Conservation (phyloP, 2,329 filamentous ascomycete species). For the Lasiodiplodia hormozganensis region DNA sequence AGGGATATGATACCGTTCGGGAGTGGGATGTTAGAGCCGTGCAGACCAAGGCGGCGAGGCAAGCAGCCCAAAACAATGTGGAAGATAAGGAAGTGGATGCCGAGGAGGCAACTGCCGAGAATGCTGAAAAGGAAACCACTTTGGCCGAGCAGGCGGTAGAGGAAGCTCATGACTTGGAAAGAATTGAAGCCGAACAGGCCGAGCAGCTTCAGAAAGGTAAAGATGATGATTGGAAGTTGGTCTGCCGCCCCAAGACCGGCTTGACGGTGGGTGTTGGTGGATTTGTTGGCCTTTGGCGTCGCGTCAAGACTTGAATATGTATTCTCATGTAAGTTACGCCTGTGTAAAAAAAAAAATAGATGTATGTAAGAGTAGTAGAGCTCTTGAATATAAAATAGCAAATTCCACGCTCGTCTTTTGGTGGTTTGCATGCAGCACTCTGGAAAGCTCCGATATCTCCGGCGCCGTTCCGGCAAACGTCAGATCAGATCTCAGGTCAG, state of each 20-base stretch:
- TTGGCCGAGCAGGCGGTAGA: constrained; percentile 32
- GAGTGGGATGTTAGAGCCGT: constrained; percentile 67
- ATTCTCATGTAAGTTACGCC: not conserved
- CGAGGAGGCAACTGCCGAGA: constrained; percentile 30
- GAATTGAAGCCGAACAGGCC: constrained; percentile 32
- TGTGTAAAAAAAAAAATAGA: not conserved
- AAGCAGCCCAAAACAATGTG: constrained; percentile 32
- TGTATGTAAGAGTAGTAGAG: not conserved
- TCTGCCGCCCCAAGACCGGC: constrained; percentile 42
- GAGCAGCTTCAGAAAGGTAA: constrained; percentile 24
- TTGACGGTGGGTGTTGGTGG: constrained; percentile 43
- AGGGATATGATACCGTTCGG: constrained; percentile 60
- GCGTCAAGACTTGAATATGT: constrained; percentile 36
- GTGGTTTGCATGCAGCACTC: not conserved
- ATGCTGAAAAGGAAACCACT: not conserved
- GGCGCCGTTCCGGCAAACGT: constrained; percentile 10
- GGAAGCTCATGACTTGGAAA: constrained; percentile 40
- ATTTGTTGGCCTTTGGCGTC: constrained; percentile 46
- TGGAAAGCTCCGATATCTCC: constrained; percentile 21
- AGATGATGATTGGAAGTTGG: constrained; percentile 44
- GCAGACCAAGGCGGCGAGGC: constrained; percentile 32
- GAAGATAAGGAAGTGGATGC: constrained; percentile 30
- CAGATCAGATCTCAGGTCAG: constrained; percentile 20
- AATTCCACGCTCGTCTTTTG: not conserved
- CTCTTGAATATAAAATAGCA: not conserved